A percentile compares a stretch with the other conserved stretches of the same genome.
phyloP scores from a whole-genome alignment of 495 filamentous ascomycete species.

The Aspergillus saccharolyticus region DNA sequence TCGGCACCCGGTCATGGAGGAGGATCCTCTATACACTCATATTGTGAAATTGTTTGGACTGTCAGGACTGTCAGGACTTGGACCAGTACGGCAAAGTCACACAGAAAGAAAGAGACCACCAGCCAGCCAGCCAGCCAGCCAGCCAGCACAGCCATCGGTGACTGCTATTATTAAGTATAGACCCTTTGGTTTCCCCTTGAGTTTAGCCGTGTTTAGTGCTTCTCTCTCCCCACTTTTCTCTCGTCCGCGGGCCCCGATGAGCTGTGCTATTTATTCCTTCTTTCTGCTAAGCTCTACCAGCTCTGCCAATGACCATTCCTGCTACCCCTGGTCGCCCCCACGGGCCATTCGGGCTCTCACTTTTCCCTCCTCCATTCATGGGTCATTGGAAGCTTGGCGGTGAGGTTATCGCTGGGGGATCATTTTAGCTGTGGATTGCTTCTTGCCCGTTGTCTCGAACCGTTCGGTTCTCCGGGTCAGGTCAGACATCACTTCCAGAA shows the following conservation, averaged over 20 bases:
- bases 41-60: no score
- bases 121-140: no score
- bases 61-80: not conserved
- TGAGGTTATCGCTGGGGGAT: constrained; percentile 1
- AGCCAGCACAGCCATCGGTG: not conserved
- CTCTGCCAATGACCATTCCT: not conserved
- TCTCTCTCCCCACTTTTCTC: not conserved
- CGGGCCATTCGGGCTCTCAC: constrained; percentile 1
- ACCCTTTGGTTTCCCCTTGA: not conserved
- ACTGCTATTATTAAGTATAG: not conserved
- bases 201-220: not conserved
- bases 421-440: not conserved
- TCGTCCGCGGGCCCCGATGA: not conserved
- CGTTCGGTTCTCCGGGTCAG: not conserved
- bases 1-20: not conserved
- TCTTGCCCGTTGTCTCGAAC: not conserved
- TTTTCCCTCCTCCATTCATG: not conserved
- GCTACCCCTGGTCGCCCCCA: not conserved
- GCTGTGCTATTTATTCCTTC: not conserved
- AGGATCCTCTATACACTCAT: no score
- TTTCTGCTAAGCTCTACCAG: not conserved
- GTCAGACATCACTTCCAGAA: not conserved
- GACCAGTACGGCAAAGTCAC: not conserved
- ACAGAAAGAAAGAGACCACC: no score
- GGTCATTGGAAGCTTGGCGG: constrained; percentile 1